Percentiles rank a stretch among this genome's conserved stretches.
These are phyloP conservation scores for Kuraishia floccosa DNA, from an alignment of 805 yeast species.

Conservation along the genomic window DNA sequence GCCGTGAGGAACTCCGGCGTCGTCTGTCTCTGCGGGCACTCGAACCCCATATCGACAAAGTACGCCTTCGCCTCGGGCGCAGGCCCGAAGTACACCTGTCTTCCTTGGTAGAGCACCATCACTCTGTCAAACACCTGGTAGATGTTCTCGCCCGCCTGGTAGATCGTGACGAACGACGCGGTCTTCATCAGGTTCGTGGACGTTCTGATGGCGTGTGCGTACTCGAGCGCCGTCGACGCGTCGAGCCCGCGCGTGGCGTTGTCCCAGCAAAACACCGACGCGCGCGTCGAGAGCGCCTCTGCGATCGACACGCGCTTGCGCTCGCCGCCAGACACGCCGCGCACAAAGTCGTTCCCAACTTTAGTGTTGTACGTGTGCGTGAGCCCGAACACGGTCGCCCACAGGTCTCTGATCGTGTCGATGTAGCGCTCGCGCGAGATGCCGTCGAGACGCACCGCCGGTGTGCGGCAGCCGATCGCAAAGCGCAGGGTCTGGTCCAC, in stretches of 20 bases:
- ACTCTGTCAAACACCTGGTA: conserved; percentile 52
- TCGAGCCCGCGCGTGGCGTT: conserved; percentile 65
- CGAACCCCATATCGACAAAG: conserved; percentile 50
- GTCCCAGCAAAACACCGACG: conserved; percentile 51
- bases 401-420: conserved; percentile 30
- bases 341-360: conserved; percentile 55
- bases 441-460: conserved; percentile 35
- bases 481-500: conserved; percentile 47
- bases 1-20: conserved; percentile 61
- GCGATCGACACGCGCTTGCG: conserved; percentile 63
- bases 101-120: conserved; percentile 47
- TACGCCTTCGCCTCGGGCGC: conserved; percentile 39
- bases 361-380: conserved; percentile 50
- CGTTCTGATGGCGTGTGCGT: conserved; percentile 46
- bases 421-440: conserved; percentile 27
- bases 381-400: conserved; percentile 43
- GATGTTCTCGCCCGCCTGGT: conserved; percentile 59
- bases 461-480: conserved; percentile 48
- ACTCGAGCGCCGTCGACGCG: conserved; percentile 61
- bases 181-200: conserved; percentile 43
- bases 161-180: conserved; percentile 54
- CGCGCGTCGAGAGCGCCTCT: conserved; percentile 45
- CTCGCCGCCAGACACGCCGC: conserved; percentile 70
- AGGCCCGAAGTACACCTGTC: conserved; percentile 51
- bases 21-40: conserved; percentile 52